Conservation (phyloP, 306 rosid genomes). For the Dalbergia cochinchinensis region DNA sequence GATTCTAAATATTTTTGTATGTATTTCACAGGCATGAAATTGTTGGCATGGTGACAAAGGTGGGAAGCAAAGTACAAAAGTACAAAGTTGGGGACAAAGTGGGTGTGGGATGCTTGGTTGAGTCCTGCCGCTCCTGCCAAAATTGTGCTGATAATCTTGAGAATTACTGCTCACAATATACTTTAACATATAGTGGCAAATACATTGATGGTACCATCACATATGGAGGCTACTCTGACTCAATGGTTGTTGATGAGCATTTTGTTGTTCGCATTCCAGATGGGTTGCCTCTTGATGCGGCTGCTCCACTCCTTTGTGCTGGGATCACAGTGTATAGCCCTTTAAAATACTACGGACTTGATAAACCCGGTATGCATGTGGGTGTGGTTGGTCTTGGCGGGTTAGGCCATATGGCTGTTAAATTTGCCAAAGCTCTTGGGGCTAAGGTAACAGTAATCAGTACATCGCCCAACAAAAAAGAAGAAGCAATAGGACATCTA, state of each 20-base stretch:
- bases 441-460: constrained; percentile 61
- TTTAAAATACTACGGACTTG: constrained; percentile 49
- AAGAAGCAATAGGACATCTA: constrained; percentile 54
- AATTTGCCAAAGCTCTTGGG: constrained; percentile 70
- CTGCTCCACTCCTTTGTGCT: constrained; percentile 71
- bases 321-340: constrained; percentile 73
- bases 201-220: constrained; percentile 55
- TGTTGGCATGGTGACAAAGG: constrained; percentile 56
- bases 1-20: constrained; percentile 2
- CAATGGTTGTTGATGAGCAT: constrained; percentile 57
- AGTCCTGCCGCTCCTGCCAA: constrained; percentile 58
- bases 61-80: constrained; percentile 61
- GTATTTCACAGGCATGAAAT: constrained; percentile 53
- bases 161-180: constrained; percentile 53
- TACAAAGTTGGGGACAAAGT: constrained; percentile 67
- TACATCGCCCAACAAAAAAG: constrained; percentile 62
- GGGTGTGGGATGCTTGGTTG: constrained; percentile 61
- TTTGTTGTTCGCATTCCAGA: constrained; percentile 56
- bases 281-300: constrained; percentile 54
- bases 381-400: constrained; percentile 73
- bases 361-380: constrained; percentile 55
- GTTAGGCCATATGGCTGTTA: constrained; percentile 64
- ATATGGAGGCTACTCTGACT: constrained; percentile 64
- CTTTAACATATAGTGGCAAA: constrained; percentile 40
- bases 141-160: constrained; percentile 53